Evolutionary conservation across 352 stramenopile genomes (phyloP).

Genomic region (Paralagenidium karlingii): DNA sequence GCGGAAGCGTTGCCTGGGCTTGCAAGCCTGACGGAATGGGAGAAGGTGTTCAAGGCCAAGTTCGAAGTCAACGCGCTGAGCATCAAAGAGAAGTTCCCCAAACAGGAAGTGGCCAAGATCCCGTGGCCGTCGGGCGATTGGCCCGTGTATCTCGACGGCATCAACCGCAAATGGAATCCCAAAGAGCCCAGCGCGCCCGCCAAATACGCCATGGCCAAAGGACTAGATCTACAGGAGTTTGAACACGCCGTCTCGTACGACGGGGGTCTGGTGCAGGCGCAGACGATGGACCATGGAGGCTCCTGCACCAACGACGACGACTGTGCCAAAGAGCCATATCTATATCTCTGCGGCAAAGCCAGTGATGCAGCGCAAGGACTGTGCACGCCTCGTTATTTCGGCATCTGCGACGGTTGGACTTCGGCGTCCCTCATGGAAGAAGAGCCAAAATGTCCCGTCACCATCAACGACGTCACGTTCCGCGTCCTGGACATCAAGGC

Average conservation of each 20-base stretch:
- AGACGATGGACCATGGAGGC: background rate
- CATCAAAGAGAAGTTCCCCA: no score
- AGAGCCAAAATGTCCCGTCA: constrained; percentile 28
- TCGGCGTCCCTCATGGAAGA: constrained; percentile 20
- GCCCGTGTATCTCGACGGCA: background rate
- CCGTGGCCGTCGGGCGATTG: background rate
- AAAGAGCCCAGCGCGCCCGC: constrained; percentile 10
- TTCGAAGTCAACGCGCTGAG: no score
- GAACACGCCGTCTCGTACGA: constrained; percentile 20
- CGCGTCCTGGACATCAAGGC: constrained; percentile 31
- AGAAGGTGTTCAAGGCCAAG: no score
- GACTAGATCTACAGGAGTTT: constrained; percentile 15
- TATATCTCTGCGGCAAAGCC: constrained; percentile 5
- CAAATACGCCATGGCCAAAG: constrained; percentile 39
- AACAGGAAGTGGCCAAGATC: no score
- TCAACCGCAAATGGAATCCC: background rate
- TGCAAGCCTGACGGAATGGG: no score
- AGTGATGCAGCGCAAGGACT: constrained; percentile 18
- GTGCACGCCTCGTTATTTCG: constrained; percentile 29
- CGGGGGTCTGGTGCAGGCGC: constrained; percentile 17
- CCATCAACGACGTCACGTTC: constrained; percentile 29
- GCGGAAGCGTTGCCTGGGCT: no score
- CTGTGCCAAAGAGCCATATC: constrained; percentile 2
- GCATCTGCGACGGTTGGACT: constrained; percentile 35
- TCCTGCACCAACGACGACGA: no score